phyloP scores from a whole-genome alignment of 805 yeast genomes.

The Torulaspora delbrueckii region DNA sequence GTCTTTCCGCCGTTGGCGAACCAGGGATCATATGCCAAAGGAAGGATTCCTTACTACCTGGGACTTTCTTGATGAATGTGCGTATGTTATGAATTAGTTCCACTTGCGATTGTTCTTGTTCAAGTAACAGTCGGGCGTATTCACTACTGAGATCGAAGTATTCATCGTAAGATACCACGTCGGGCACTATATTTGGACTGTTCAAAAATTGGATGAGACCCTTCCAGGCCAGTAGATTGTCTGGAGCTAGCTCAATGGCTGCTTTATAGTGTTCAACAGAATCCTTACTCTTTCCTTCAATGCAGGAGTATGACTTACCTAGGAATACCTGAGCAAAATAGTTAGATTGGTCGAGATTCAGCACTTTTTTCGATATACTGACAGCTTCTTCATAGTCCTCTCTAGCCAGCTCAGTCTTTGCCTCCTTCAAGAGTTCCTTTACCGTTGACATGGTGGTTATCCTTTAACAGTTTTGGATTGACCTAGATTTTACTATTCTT shows the following conservation, averaged over 20 bases:
- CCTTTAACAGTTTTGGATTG: background rate
- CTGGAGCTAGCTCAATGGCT: conserved; percentile 49
- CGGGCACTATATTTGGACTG: conserved; percentile 30
- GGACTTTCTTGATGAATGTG: conserved; percentile 40
- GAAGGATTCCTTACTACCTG: conserved; percentile 43
- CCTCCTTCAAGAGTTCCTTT: conserved; percentile 42
- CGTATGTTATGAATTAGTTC: conserved; percentile 48
- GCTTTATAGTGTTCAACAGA: conserved; percentile 36
- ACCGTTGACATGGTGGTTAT: conserved; percentile 29
- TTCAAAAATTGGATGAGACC: conserved; percentile 54
- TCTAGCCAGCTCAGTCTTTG: conserved; percentile 47
- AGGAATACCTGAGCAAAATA: conserved; percentile 65
- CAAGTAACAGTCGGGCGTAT: conserved; percentile 40
- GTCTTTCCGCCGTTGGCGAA: conserved; percentile 46
- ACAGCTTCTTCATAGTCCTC: conserved; percentile 61
- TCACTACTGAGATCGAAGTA: conserved; percentile 44
- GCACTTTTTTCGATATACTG: conserved; percentile 49
- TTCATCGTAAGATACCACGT: conserved; percentile 38
- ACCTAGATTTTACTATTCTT: background rate
- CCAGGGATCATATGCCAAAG: conserved; percentile 54
- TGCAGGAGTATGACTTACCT: conserved; percentile 61
- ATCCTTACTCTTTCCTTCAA: conserved; percentile 32
- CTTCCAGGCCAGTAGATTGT: conserved; percentile 69
- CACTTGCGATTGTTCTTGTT: conserved; percentile 42
- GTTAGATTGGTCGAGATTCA: conserved; percentile 51